Evolutionary conservation across 1,284 basidiomycete genomes (phyloP).

Genomic region (Takashimella tepidaria): DNA sequence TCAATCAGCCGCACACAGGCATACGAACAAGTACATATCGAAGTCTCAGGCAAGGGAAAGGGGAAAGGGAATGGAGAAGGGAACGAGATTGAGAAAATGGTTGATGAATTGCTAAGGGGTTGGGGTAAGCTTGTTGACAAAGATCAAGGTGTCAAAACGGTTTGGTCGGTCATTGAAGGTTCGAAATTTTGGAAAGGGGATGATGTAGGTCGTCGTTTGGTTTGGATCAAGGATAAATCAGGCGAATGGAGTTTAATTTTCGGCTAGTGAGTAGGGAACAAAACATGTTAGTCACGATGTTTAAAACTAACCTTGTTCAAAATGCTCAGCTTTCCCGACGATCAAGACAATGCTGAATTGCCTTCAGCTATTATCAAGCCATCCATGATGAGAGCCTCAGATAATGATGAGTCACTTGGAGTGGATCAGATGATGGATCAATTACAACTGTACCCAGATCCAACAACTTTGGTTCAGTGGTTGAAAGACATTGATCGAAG

Average conservation of each 20-base stretch:
- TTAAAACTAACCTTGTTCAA: no score
- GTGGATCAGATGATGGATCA: conserved; percentile 57
- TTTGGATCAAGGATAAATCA: not conserved
- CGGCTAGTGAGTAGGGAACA: conserved; percentile 7
- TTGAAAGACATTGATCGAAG: conserved; percentile 60
- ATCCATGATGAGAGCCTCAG: not conserved
- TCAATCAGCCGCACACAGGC: no score
- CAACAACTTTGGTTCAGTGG: conserved; percentile 60
- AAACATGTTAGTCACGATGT: no score
- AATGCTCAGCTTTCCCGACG: conserved; percentile 16
- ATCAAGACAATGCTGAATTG: conserved; percentile 15
- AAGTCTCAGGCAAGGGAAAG: not conserved
- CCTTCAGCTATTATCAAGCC: no score
- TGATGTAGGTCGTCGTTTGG: not conserved
- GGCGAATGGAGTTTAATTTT: conserved; percentile 3
- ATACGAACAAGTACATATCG: not conserved
- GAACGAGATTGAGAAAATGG: conserved; percentile 32
- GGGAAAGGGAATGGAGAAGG: conserved; percentile 1
- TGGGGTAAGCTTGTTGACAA: conserved; percentile 65
- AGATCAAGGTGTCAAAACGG: conserved; percentile 54
- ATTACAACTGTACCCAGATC: conserved; percentile 67
- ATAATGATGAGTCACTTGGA: not conserved
- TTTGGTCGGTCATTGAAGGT: conserved; percentile 59
- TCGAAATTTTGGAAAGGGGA: conserved; percentile 47
- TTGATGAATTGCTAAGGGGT: conserved; percentile 58